Percentiles rank a stretch among this genome's conserved stretches.
Evolutionary conservation across 2,329 filamentous ascomycete genomes (phyloP).

Genomic region (Aureobasidium sp.): DNA sequence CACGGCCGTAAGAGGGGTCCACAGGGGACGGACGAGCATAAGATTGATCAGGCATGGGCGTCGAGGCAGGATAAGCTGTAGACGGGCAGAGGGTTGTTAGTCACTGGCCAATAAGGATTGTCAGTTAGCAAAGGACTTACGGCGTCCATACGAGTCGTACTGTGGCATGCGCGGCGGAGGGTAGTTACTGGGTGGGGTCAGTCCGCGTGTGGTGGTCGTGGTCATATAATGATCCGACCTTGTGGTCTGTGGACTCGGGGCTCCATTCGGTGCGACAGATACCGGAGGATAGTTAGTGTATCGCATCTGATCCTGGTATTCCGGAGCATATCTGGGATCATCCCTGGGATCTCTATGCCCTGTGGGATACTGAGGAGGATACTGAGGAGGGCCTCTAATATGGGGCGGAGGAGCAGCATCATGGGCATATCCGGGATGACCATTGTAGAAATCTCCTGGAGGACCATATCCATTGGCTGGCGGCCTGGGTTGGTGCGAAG

Average conservation of each 20-base stretch:
- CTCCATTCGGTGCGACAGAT: background rate
- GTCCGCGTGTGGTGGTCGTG: background rate
- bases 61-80: conserved; percentile 1
- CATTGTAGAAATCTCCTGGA: conserved; percentile 4
- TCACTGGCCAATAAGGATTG: background rate
- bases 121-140: conserved; percentile 11
- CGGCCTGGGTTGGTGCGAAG: conserved; percentile 3
- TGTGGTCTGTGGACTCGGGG: conserved; percentile 4
- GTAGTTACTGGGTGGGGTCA: conserved; percentile 10
- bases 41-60: background rate
- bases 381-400: conserved; percentile 13
- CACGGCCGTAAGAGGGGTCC: background rate
- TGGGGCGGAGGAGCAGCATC: conserved; percentile 2
- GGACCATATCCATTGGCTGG: background rate
- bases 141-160: conserved; percentile 16
- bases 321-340: conserved; percentile 15
- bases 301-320: conserved; percentile 25
- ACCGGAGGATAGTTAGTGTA: conserved; percentile 8
- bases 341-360: conserved; percentile 18
- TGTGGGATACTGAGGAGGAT: conserved; percentile 12
- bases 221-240: conserved; percentile 10
- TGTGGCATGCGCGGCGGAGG: conserved; percentile 4
- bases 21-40: conserved; percentile 11
- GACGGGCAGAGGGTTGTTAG: background rate
- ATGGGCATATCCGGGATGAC: conserved; percentile 1